Base-by-base conservation (phyloP, 805 yeast species). In the Candida wancherniae region DNA sequence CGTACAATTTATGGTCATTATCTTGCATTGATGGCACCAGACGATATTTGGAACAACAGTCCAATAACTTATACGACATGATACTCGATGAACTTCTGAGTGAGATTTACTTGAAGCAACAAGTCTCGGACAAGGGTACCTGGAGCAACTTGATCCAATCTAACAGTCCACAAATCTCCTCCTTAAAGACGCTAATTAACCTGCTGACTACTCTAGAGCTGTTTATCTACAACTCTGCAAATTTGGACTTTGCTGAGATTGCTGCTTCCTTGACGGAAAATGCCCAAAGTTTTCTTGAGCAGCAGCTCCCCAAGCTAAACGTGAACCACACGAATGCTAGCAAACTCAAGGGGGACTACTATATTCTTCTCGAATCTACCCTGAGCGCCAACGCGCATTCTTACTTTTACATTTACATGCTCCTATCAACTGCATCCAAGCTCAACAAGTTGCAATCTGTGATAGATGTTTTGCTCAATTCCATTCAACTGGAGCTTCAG, bases 61-160 rank as follows among this genome's bases (percentile, higher is more conserved):
- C 73, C 10, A 75, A 73, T 35, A 69, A 71, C 24, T 59, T 88
- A 17, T 80, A 81, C 47, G 86, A 80, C 27, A 73, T 75, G 40
- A 62, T 88, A 12, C 62, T 84, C n/a, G 94, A 84, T 40, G 95
- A 87, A 47, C 58, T 86, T 24, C 78, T 75, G 36, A 71, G 68
- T 27, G 80, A 84, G 34, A 61, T 84, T n/a, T 84, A 80, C 46
- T 61, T 81, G 24, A 77, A 75, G 44, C 40, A 23, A 36, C 6
- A 26, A 15, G 28, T 25, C 33, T 21, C 31, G 25, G 23, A 39
- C 23, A 22, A 41, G 24, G 36, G 40, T 30, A 32, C 42, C 4
- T 33, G 40, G 44, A 33, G 33, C 15, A 19, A 26, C 17, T 27
- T 60, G 12, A 31, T 51, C 21, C 45, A 40, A 22, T 37, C 61